Conservation (phyloP, 2,329 filamentous ascomycete genomes). For the Claviceps pusilla region DNA sequence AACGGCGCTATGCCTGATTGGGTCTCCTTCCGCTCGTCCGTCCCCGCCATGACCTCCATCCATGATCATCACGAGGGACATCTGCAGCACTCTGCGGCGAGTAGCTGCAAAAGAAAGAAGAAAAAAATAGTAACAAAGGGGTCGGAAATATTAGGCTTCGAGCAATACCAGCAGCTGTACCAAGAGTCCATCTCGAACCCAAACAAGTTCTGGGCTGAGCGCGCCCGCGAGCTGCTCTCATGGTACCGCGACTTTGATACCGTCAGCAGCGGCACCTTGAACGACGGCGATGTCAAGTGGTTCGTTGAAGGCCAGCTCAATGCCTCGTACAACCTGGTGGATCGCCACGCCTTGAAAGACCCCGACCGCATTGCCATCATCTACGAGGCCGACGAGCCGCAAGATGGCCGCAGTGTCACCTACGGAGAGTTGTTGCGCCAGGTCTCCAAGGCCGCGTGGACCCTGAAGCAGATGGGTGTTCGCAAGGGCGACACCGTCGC, state of each 20-base stretch:
- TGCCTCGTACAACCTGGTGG: slow-evolving; percentile 92
- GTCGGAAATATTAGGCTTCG: slow-evolving; percentile 30
- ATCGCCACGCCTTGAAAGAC: slow-evolving; percentile 90
- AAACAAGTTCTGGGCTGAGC: slow-evolving; percentile 73
- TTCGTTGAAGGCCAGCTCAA: slow-evolving; percentile 89
- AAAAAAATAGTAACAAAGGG: neutral
- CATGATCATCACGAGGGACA: neutral
- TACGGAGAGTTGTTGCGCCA: slow-evolving; percentile 87
- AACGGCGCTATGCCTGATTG: neutral
- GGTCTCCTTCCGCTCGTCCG: slow-evolving; percentile 5
- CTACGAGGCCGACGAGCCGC: slow-evolving; percentile 90
- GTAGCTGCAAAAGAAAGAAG: slow-evolving; percentile 14
- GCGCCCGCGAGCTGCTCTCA: slow-evolving; percentile 75
- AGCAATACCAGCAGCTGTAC: slow-evolving; percentile 54
- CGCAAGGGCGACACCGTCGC: slow-evolving; percentile 95
- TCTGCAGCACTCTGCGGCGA: neutral
- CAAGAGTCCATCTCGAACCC: slow-evolving; percentile 82
- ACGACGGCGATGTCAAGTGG: slow-evolving; percentile 77
- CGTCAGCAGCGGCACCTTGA: slow-evolving; percentile 61
- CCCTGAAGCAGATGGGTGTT: slow-evolving; percentile 88
- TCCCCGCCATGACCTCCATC: neutral
- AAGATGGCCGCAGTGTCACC: slow-evolving; percentile 75
- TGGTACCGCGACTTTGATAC: slow-evolving; percentile 91
- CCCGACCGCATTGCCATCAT: slow-evolving; percentile 91
- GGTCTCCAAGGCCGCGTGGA: slow-evolving; percentile 75